These are phyloP conservation scores for Boechera retrofracta DNA, from an alignment of 345 rosid genomes.

Conservation along the genomic window DNA sequence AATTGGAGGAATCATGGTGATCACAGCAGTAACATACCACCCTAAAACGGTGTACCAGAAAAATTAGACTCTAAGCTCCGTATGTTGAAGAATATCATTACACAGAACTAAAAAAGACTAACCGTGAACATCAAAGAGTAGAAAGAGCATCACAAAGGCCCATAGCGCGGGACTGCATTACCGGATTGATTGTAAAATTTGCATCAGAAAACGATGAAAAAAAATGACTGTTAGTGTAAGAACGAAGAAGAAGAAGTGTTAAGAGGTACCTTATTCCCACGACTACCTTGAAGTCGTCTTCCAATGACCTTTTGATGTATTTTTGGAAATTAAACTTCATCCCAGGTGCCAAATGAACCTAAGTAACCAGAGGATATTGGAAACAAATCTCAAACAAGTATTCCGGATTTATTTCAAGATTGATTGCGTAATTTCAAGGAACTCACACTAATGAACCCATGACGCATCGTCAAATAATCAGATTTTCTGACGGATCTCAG, in stretches of 20 bases:
- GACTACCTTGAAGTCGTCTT: conserved; percentile 95
- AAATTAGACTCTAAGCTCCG: background rate
- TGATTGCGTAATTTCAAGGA: conserved; percentile 7
- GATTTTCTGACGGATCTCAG: conserved; percentile 73
- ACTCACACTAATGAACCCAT: conserved; percentile 84
- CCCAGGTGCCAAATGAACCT: conserved; percentile 94
- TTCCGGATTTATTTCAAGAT: background rate
- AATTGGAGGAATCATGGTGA: conserved; percentile 71
- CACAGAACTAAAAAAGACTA: conserved; percentile 27
- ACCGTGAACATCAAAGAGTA: conserved; percentile 84
- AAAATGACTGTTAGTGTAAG: conserved; percentile 16
- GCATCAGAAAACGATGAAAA: conserved; percentile 5
- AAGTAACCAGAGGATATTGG: conserved; percentile 15
- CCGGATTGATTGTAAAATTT: background rate
- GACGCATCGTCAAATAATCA: conserved; percentile 88
- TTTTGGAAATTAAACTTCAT: conserved; percentile 89
- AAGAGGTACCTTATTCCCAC: conserved; percentile 78
- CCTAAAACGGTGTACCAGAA: conserved; percentile 52
- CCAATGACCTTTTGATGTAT: conserved; percentile 85
- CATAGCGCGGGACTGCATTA: conserved; percentile 72
- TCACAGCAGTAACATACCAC: conserved; percentile 62
- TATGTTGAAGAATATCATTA: background rate
- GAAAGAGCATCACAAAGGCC: conserved; percentile 75
- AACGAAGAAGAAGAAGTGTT: background rate
- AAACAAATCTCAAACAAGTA: conserved; percentile 3